phyloP scores from a whole-genome alignment of 1,284 basidiomycete genomes.

The Agroathelia rolfsii region DNA sequence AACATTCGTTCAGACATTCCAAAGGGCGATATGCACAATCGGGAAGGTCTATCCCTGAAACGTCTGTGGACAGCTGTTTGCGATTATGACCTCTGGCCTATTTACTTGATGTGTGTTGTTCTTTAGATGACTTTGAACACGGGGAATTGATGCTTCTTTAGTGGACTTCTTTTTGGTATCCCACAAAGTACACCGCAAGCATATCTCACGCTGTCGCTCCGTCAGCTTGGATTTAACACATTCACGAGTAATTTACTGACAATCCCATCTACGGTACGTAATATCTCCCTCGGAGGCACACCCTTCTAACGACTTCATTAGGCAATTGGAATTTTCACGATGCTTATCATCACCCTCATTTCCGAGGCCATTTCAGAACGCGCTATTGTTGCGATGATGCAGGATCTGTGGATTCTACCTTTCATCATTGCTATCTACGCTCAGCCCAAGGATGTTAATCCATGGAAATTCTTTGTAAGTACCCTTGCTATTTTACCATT shows the following conservation, averaged over 20 bases:
- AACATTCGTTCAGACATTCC: background rate
- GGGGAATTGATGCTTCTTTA: constrained; percentile 10
- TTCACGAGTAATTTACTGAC: constrained; percentile 51
- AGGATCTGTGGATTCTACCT: constrained; percentile 43
- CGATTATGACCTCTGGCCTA: constrained; percentile 64
- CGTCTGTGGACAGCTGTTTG: constrained; percentile 45
- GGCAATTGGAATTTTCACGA: constrained; percentile 30
- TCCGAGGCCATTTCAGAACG: constrained; percentile 39
- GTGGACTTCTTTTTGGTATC: constrained; percentile 37
- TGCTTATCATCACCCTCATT: constrained; percentile 32
- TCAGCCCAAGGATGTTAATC: constrained; percentile 33
- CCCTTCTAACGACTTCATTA: too few relatives aligned
- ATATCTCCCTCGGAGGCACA: too few relatives aligned
- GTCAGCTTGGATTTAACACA: constrained; percentile 51
- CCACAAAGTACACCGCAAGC: constrained; percentile 36
- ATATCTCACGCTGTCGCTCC: constrained; percentile 56
- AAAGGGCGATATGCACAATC: constrained; percentile 68
- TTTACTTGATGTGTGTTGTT: constrained; percentile 44
- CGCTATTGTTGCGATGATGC: constrained; percentile 34
- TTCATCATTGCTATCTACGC: constrained; percentile 39
- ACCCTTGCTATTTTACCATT: background rate
- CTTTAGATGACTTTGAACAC: background rate
- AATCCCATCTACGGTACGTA: constrained; percentile 45
- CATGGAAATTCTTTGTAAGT: constrained; percentile 36
- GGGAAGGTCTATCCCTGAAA: constrained; percentile 50